A percentile compares a stretch with the other conserved stretches of the same genome.
phyloP scores from a whole-genome alignment of 192 early-diverging fungal species.

The Coemansia furcata region DNA sequence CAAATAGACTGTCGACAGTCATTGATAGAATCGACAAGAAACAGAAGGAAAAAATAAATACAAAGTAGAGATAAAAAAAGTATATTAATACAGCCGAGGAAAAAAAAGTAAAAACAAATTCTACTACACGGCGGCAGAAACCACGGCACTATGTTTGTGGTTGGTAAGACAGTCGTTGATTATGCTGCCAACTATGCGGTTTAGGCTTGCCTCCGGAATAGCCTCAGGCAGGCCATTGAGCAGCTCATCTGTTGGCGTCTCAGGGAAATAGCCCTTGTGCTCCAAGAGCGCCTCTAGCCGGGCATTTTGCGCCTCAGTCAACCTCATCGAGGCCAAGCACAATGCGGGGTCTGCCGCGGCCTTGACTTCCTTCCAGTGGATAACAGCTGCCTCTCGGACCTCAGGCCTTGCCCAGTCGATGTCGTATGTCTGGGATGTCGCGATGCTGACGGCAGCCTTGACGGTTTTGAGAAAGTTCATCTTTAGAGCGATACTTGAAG shows the following conservation, averaged over 20 bases:
- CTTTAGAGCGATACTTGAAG: not conserved
- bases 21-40: constrained; percentile 4
- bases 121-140: not conserved
- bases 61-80: too few species aligned
- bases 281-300: constrained; percentile 36
- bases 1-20: constrained; percentile 69
- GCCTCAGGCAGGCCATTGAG: constrained; percentile 30
- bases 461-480: constrained; percentile 29
- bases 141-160: constrained; percentile 31
- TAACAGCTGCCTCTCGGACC: constrained; percentile 20
- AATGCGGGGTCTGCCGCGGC: constrained; percentile 37
- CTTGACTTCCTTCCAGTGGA: constrained; percentile 37
- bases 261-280: constrained; percentile 29
- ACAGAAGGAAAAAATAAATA: not conserved
- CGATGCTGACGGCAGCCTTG: constrained; percentile 26
- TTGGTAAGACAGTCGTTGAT: constrained; percentile 40
- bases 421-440: constrained; percentile 29
- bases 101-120: not conserved
- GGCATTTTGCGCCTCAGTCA: constrained; percentile 36
- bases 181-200: constrained; percentile 37
- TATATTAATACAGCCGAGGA: too few species aligned
- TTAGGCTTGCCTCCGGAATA: constrained; percentile 43
- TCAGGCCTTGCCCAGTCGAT: constrained; percentile 37
- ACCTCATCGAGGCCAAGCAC: constrained; percentile 33
- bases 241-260: constrained; percentile 23